Percentiles rank a stretch among this genome's conserved stretches.
Conservation (phyloP, 345 rosid species). For the Jatropha curcas region DNA sequence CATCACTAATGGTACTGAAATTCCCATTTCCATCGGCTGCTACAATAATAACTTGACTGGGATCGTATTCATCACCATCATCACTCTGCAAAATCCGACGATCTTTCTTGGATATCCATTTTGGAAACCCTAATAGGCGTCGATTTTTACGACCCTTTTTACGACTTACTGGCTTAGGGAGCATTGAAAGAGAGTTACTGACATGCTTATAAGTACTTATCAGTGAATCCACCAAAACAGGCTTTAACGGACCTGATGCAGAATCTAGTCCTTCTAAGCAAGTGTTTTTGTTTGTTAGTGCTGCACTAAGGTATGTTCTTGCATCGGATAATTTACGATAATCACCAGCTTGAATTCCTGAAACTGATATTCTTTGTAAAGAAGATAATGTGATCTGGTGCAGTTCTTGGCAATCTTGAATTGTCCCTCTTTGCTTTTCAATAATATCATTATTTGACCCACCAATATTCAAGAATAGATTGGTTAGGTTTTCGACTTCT, state of each 20-base stretch:
- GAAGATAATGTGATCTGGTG: slow-evolving; percentile 62
- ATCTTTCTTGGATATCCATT: slow-evolving; percentile 53
- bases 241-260: slow-evolving; percentile 65
- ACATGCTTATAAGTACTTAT: slow-evolving; percentile 59
- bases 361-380: slow-evolving; percentile 44
- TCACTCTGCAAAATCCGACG: slow-evolving; percentile 52
- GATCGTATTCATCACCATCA: slow-evolving; percentile 47
- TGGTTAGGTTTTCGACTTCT: slow-evolving; percentile 58
- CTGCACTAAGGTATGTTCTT: slow-evolving; percentile 69
- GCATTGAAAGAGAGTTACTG: slow-evolving; percentile 74
- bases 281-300: slow-evolving; percentile 81
- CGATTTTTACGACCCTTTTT: slow-evolving; percentile 43
- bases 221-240: slow-evolving; percentile 48
- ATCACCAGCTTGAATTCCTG: slow-evolving; percentile 40
- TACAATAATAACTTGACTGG: slow-evolving; percentile 52
- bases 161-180: slow-evolving; percentile 37
- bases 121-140: slow-evolving; percentile 54
- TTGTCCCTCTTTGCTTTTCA: slow-evolving; percentile 73
- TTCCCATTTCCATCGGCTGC: slow-evolving; percentile 80
- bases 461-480: slow-evolving; percentile 39
- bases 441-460: slow-evolving; percentile 34
- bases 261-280: slow-evolving; percentile 81
- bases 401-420: slow-evolving; percentile 79
- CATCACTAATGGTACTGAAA: slow-evolving; percentile 68
- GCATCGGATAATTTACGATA: slow-evolving; percentile 50